Evolutionary conservation across 2,329 filamentous ascomycete species (phyloP).

Genomic region (Diaporthe citri): DNA sequence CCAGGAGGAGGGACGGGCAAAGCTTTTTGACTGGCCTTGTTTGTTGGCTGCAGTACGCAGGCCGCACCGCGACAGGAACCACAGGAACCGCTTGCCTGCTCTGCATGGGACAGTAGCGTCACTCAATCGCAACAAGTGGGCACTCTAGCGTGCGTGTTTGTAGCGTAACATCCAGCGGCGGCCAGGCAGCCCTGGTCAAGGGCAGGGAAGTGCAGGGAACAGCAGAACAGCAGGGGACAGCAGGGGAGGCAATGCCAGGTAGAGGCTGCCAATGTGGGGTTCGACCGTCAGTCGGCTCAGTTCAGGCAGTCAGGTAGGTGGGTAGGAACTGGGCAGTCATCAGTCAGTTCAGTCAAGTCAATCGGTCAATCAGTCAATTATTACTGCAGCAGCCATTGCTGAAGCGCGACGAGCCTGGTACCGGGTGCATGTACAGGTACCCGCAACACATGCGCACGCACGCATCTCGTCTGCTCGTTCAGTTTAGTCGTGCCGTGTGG

Average conservation of each 20-base stretch:
- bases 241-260: constrained; percentile 13
- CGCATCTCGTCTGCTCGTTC: not conserved
- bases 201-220: not conserved
- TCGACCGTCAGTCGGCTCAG: constrained; percentile 1
- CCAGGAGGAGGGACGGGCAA: constrained; percentile 23
- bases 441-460: not conserved
- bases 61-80: constrained; percentile 29
- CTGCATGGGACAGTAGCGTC: constrained; percentile 29
- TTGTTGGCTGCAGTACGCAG: constrained; percentile 21
- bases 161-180: constrained; percentile 23
- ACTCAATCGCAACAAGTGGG: constrained; percentile 33
- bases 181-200: constrained; percentile 14
- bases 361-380: not conserved
- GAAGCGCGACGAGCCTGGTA: constrained; percentile 1
- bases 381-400: not conserved
- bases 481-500: not conserved
- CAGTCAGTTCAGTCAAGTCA: not conserved
- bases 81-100: constrained; percentile 29
- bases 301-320: not conserved
- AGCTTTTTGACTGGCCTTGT: constrained; percentile 31
- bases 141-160: constrained; percentile 28
- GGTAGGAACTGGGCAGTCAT: not conserved
- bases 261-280: constrained; percentile 18
- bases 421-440: constrained; percentile 5
- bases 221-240: too few relatives aligned